Evolutionary conservation across 257 asterid genomes (phyloP).

Genomic region (Scutellaria minor): DNA sequence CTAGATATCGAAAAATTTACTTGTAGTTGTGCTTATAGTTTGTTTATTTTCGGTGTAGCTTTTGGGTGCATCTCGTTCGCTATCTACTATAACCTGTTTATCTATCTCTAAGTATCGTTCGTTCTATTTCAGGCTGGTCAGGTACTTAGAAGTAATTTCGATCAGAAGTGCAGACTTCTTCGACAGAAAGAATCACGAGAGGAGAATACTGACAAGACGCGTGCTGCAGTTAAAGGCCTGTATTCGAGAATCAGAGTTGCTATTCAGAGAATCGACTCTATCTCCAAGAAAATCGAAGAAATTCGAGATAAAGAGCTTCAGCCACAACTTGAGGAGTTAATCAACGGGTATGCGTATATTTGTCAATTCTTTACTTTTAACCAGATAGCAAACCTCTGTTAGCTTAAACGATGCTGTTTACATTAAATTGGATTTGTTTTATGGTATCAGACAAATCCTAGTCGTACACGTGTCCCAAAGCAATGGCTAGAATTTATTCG

Average conservation of each 20-base stretch:
- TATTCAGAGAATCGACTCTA: conserved; percentile 78
- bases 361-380: conserved; percentile 12
- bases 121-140: conserved; percentile 72
- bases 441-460: no score
- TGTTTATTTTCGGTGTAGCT: background rate
- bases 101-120: background rate
- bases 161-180: conserved; percentile 75
- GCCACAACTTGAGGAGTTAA: conserved; percentile 97
- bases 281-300: conserved; percentile 87
- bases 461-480: background rate
- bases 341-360: conserved; percentile 71
- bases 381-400: background rate
- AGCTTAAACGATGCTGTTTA: background rate
- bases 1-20: background rate
- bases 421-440: no score
- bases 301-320: conserved; percentile 87
- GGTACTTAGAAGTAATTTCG: conserved; percentile 66
- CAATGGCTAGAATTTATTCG: no score
- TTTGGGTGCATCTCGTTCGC: background rate
- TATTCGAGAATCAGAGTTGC: conserved; percentile 91
- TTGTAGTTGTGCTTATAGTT: background rate
- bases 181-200: conserved; percentile 83
- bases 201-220: conserved; percentile 72
- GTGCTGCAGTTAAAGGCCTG: conserved; percentile 89
- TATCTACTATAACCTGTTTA: background rate